Evolutionary conservation across 2,329 filamentous ascomycete genomes (phyloP).

Genomic region (Dichotomopilus funicola): DNA sequence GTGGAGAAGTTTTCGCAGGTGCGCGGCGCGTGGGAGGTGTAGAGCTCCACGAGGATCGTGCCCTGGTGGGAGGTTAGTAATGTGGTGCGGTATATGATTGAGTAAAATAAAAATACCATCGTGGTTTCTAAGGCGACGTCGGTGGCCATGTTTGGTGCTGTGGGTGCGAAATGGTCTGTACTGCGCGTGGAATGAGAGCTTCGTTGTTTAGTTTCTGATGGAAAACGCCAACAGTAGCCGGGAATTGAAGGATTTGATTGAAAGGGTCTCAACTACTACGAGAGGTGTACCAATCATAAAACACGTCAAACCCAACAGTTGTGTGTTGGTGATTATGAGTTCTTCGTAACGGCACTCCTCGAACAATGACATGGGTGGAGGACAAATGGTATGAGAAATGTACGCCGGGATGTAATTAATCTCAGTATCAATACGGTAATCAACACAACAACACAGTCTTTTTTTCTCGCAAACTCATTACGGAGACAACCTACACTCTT

Average conservation of each 20-base stretch:
- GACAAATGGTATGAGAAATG: too few species aligned
- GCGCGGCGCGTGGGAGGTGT: slow-evolving; percentile 79
- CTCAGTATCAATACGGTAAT: too few species aligned
- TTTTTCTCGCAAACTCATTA: too few species aligned
- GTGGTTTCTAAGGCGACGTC: slow-evolving; percentile 71
- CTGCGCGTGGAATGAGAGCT: not conserved
- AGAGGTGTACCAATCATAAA: too few species aligned
- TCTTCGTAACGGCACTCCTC: too few species aligned
- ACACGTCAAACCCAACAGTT: too few species aligned
- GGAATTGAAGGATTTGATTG: not conserved
- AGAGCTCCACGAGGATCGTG: slow-evolving; percentile 79
- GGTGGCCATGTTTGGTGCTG: slow-evolving; percentile 55
- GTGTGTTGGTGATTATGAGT: too few species aligned
- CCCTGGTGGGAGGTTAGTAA: slow-evolving; percentile 48
- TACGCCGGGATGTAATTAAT: too few species aligned
- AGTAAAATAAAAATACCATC: slow-evolving; percentile 7
- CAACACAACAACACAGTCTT: too few species aligned
- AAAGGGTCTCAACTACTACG: too few species aligned
- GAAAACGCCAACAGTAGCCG: not conserved
- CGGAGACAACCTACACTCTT: too few species aligned
- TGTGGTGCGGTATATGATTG: not conserved
- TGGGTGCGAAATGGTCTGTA: not conserved
- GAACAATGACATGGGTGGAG: too few species aligned
- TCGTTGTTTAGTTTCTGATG: not conserved
- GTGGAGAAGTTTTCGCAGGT: slow-evolving; percentile 84